A percentile compares a stretch with the other conserved stretches of the same genome.
phyloP scores from a whole-genome alignment of 2,329 filamentous ascomycete genomes.

The Pseudodiploospora longispora region DNA sequence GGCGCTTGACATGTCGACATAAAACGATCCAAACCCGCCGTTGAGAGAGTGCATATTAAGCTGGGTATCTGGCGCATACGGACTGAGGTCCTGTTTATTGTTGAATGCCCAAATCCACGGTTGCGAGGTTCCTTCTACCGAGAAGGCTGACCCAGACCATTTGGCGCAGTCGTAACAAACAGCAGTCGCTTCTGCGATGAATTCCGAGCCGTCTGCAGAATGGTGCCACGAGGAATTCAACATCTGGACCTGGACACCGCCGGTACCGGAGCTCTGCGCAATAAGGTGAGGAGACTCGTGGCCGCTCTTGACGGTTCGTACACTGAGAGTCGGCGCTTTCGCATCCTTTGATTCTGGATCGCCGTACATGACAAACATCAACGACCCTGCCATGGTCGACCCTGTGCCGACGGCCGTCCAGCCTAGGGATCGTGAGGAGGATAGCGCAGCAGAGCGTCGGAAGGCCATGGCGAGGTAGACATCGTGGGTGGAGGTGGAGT shows the following conservation, averaged over 20 bases:
- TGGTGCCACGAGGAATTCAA: conserved; percentile 8
- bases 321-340: conserved; percentile 8
- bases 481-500: conserved; percentile 11
- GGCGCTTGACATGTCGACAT: conserved; percentile 12
- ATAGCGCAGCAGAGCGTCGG: neutral
- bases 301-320: conserved; percentile 8
- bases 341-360: conserved; percentile 7
- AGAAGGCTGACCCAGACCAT: conserved; percentile 12
- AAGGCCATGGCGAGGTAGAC: conserved; percentile 10
- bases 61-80: conserved; percentile 8
- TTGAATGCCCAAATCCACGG: conserved; percentile 21
- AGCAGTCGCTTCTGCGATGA: conserved; percentile 10
- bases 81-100: conserved; percentile 11
- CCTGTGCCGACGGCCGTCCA: conserved; percentile 14
- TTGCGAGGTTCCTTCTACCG: conserved; percentile 12
- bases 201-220: neutral
- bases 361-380: conserved; percentile 16
- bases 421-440: conserved; percentile 3
- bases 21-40: conserved; percentile 12
- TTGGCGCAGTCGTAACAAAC: conserved; percentile 17
- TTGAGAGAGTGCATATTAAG: conserved; percentile 10
- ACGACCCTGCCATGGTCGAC: conserved; percentile 10
- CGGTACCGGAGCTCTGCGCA: neutral
- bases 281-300: conserved; percentile 8
- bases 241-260: conserved; percentile 8